Evolutionary conservation across 495 filamentous ascomycete genomes (phyloP).

Genomic region (Durotheca rogersii): DNA sequence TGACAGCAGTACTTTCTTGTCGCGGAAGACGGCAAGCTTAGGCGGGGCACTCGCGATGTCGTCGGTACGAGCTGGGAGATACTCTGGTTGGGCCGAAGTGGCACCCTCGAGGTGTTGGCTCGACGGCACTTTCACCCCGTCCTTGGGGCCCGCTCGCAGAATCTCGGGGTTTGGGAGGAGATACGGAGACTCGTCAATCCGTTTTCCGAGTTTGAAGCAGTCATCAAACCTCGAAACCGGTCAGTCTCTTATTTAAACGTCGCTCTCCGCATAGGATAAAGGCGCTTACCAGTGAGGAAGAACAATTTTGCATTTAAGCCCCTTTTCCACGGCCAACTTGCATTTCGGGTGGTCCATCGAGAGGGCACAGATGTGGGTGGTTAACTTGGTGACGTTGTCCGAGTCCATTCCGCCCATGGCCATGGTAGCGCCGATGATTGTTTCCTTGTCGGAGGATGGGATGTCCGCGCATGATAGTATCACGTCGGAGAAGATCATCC

Average conservation of each 20-base stretch:
- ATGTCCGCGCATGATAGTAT: slow-evolving; percentile 75
- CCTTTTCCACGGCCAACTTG: slow-evolving; percentile 59
- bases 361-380: slow-evolving; percentile 88
- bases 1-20: slow-evolving; percentile 64
- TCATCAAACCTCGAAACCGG: slow-evolving; percentile 79
- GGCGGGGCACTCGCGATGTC: slow-evolving; percentile 36
- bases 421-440: slow-evolving; percentile 84
- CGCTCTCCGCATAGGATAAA: background rate
- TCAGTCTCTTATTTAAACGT: no score
- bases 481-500: slow-evolving; percentile 83
- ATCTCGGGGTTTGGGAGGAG: slow-evolving; percentile 84
- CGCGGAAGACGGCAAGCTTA: slow-evolving; percentile 63
- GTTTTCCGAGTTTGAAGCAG: slow-evolving; percentile 84
- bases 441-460: slow-evolving; percentile 85
- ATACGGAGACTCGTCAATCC: slow-evolving; percentile 87
- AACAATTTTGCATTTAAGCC: slow-evolving; percentile 74
- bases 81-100: slow-evolving; percentile 62
- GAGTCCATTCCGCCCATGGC: slow-evolving; percentile 86
- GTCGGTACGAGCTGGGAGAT: slow-evolving; percentile 45
- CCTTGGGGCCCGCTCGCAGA: slow-evolving; percentile 54
- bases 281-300: slow-evolving; percentile 83
- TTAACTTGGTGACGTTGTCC: slow-evolving; percentile 63
- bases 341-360: slow-evolving; percentile 74
- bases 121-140: slow-evolving; percentile 53
- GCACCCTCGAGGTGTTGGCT: slow-evolving; percentile 73